phyloP scores from a whole-genome alignment of 1,284 basidiomycete species.

The Trametes polyzona region DNA sequence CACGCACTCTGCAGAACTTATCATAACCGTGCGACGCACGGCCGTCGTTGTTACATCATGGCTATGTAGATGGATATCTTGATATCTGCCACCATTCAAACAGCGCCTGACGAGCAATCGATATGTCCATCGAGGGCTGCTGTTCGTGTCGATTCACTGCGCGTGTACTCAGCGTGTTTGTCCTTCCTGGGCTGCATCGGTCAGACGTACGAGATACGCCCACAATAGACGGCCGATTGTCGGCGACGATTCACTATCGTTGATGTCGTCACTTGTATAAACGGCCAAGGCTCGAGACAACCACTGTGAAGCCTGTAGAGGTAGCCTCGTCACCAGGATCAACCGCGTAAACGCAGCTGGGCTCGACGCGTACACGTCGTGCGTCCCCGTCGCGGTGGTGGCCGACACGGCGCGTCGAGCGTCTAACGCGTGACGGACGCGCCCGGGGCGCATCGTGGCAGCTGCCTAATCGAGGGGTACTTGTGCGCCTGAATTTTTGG shows the following conservation, averaged over 20 bases:
- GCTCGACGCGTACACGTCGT: too few species aligned
- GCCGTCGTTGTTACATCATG: background rate
- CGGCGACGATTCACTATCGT: background rate
- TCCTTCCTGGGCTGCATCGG: too few species aligned
- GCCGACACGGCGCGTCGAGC: background rate
- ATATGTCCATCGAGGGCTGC: background rate
- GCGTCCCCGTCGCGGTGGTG: background rate
- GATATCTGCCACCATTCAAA: background rate
- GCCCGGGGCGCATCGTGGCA: conserved; percentile 14
- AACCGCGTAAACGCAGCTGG: too few species aligned
- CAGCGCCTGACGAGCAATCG: conserved; percentile 2
- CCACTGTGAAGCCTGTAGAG: too few species aligned
- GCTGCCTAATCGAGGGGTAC: conserved; percentile 20
- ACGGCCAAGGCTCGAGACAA: too few species aligned
- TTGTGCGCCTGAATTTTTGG: conserved; percentile 25
- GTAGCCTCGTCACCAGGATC: too few species aligned
- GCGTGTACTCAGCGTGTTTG: background rate
- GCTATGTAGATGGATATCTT: background rate
- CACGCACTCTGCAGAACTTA: background rate
- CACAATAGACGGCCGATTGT: background rate
- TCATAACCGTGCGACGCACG: background rate
- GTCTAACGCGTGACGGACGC: conserved; percentile 8
- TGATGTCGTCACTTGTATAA: too few species aligned
- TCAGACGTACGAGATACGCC: too few species aligned
- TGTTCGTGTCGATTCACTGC: too few species aligned